A percentile compares a stretch with the other conserved stretches of the same genome.
phyloP scores from a whole-genome alignment of 2,329 filamentous ascomycete species.

The Zopfia rhizophila region DNA sequence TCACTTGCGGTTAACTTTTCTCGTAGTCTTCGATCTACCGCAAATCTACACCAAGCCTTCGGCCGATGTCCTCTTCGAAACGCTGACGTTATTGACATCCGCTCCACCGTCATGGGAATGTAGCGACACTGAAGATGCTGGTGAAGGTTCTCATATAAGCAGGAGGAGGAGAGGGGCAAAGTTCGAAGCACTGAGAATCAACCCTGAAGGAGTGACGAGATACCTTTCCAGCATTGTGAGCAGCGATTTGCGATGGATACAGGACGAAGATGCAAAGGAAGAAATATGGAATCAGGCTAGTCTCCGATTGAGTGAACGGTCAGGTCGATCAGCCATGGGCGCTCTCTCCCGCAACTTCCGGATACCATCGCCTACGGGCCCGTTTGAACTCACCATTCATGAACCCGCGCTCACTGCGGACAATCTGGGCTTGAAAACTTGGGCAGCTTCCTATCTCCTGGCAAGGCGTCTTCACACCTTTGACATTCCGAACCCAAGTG shows the following conservation, averaged over 20 bases:
- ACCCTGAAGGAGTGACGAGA: slow-evolving; percentile 63
- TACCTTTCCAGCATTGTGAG: slow-evolving; percentile 77
- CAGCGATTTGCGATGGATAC: slow-evolving; percentile 74
- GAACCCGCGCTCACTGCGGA: slow-evolving; percentile 91
- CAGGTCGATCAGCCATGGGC: slow-evolving; percentile 77
- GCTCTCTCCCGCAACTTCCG: slow-evolving; percentile 69
- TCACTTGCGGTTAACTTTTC: not conserved
- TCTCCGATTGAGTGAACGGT: slow-evolving; percentile 82
- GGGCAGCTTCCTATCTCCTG: slow-evolving; percentile 90
- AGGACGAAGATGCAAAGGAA: slow-evolving; percentile 73
- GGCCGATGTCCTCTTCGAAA: slow-evolving; percentile 69
- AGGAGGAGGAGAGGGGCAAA: slow-evolving; percentile 29
- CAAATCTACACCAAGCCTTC: slow-evolving; percentile 82
- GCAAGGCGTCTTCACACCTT: slow-evolving; percentile 72
- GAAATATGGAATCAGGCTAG: slow-evolving; percentile 82
- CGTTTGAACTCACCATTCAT: slow-evolving; percentile 72
- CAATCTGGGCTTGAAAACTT: slow-evolving; percentile 91
- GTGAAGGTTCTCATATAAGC: slow-evolving; percentile 49
- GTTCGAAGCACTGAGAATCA: slow-evolving; percentile 48
- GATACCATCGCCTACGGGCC: slow-evolving; percentile 60
- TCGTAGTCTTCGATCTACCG: slow-evolving; percentile 78
- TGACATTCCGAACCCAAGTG: slow-evolving; percentile 15
- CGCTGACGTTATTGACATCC: slow-evolving; percentile 73
- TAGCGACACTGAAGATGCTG: slow-evolving; percentile 54
- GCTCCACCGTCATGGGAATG: slow-evolving; percentile 75